Percentiles rank a stretch among this genome's conserved stretches.
These are phyloP conservation scores for Avicennia marina DNA, from an alignment of 257 asterid genomes.

Conservation along the genomic window DNA sequence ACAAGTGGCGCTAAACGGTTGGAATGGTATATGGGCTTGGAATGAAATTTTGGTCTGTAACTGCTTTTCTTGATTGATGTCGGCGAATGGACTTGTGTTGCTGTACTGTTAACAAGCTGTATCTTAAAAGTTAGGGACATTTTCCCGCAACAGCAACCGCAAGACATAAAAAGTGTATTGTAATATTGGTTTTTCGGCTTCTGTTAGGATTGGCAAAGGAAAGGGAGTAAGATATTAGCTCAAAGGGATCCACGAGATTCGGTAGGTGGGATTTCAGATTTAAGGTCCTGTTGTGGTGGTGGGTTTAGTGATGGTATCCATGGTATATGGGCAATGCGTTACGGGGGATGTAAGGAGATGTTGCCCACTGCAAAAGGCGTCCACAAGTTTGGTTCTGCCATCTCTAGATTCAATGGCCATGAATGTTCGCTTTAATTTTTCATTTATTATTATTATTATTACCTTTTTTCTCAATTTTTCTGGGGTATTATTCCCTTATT, in stretches of 20 bases:
- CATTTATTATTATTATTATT: not conserved
- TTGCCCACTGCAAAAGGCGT: slow-evolving; percentile 12
- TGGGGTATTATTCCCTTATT: no score
- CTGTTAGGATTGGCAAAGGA: not conserved
- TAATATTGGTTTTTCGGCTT: not conserved
- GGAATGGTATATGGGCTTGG: slow-evolving; percentile 43
- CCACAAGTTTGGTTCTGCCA: slow-evolving; percentile 28
- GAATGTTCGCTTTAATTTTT: not conserved
- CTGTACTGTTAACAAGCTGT: slow-evolving; percentile 28
- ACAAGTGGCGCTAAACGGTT: slow-evolving; percentile 41
- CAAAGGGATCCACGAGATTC: slow-evolving; percentile 20
- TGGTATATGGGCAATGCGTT: no score
- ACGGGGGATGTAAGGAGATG: slow-evolving; percentile 26
- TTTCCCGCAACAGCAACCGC: not conserved
- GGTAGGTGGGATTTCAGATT: slow-evolving; percentile 16
- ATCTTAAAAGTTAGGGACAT: slow-evolving; percentile 58
- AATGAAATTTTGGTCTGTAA: slow-evolving; percentile 23
- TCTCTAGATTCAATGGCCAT: slow-evolving; percentile 19
- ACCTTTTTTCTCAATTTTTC: no score
- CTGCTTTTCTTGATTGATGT: slow-evolving; percentile 26
- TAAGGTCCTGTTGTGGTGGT: not conserved
- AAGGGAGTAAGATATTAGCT: not conserved
- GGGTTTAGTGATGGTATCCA: slow-evolving; percentile 12
- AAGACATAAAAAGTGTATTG: not conserved
- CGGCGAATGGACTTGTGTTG: slow-evolving; percentile 11